Evolutionary conservation across 371 early-diverging fungal species (phyloP).

Genomic region (Lichtheimia corymbifera): DNA sequence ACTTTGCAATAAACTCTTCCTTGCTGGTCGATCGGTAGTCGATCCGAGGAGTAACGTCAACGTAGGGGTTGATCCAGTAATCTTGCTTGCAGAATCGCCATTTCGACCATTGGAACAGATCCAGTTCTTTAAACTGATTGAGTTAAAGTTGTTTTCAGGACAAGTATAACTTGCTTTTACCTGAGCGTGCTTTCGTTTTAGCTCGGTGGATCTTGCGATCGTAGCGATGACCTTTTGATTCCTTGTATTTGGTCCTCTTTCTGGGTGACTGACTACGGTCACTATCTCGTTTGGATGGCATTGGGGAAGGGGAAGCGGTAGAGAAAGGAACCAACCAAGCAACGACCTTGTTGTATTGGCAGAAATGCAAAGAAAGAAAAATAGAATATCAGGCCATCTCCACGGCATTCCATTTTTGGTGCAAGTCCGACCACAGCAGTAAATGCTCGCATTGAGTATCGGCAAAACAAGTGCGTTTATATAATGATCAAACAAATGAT

Average conservation of each 20-base stretch:
- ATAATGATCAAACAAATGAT: too few relatives aligned
- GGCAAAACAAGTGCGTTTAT: too few relatives aligned
- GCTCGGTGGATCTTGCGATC: constrained; percentile 48
- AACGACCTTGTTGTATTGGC: too few relatives aligned
- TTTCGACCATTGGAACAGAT: constrained; percentile 59
- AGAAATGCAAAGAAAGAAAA: too few relatives aligned
- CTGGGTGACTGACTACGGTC: background rate
- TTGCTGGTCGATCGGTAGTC: constrained; percentile 49
- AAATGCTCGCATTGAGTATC: too few relatives aligned
- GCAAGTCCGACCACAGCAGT: too few relatives aligned
- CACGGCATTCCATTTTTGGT: too few relatives aligned
- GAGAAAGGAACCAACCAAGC: too few relatives aligned
- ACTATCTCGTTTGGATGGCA: constrained; percentile 8
- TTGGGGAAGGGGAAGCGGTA: background rate
- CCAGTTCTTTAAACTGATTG: constrained; percentile 35
- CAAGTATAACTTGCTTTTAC: constrained; percentile 21
- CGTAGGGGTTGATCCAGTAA: constrained; percentile 49
- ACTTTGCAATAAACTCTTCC: constrained; percentile 61
- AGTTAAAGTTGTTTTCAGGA: too few relatives aligned
- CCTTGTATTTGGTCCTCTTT: constrained; percentile 14
- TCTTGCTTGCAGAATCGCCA: constrained; percentile 51
- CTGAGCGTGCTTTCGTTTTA: constrained; percentile 53
- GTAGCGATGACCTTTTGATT: constrained; percentile 20
- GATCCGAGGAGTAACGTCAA: constrained; percentile 51
- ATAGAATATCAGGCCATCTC: too few relatives aligned